Evolutionary conservation across 441 rosid genomes (phyloP).

Genomic region (Gossypium davidsonii): DNA sequence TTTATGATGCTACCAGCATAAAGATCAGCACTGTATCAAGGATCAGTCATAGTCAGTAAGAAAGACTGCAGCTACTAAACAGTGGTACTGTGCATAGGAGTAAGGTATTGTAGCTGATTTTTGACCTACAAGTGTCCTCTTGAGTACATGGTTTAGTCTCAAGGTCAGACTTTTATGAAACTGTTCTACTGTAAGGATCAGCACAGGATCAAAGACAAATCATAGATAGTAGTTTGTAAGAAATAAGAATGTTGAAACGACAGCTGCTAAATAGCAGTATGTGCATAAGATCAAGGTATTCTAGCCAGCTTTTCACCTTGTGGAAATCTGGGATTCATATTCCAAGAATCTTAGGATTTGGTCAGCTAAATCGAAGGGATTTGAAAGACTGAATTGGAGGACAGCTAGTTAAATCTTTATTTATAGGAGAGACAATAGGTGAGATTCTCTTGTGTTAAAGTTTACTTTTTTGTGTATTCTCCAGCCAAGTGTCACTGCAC

Average conservation of each 20-base stretch:
- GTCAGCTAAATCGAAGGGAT: not conserved
- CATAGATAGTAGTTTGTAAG: not conserved
- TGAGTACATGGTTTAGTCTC: not conserved
- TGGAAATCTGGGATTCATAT: not conserved
- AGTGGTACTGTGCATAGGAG: not conserved
- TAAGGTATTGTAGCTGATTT: not conserved
- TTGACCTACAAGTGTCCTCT: not conserved
- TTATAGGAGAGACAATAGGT: not conserved
- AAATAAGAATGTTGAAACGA: not conserved
- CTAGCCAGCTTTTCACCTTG: not conserved
- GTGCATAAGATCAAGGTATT: not conserved
- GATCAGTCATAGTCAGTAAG: not conserved
- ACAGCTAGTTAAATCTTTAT: not conserved
- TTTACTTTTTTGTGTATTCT: too few relatives aligned
- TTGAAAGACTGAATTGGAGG: not conserved
- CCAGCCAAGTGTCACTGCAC: not conserved
- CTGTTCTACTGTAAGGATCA: not conserved
- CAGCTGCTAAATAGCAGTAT: not conserved
- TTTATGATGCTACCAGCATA: not conserved
- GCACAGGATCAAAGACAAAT: not conserved
- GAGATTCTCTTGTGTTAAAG: not conserved
- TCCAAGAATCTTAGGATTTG: not conserved
- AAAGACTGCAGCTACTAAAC: not conserved
- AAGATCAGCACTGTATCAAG: not conserved
- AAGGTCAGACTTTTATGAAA: not conserved